These are phyloP conservation scores for Pseudonitzschia pungens DNA, from an alignment of 108 stramenopile genomes.

Conservation along the genomic window DNA sequence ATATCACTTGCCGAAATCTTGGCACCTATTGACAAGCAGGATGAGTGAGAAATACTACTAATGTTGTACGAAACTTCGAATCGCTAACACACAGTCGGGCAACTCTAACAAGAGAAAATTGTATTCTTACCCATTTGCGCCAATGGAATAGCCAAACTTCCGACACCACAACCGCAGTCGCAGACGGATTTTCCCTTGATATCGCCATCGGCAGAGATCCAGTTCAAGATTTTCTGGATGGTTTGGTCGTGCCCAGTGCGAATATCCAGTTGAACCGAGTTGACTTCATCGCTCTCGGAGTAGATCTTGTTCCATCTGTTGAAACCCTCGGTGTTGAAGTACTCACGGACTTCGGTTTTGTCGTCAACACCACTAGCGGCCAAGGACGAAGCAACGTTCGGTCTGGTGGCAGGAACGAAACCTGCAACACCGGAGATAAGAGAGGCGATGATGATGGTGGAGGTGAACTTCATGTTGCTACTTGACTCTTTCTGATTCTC, in stretches of 20 bases:
- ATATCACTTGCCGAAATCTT: conserved; percentile 91
- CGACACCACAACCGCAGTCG: conserved; percentile 92
- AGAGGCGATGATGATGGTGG: conserved; percentile 11
- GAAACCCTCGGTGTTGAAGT: conserved; percentile 99
- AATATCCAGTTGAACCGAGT: conserved; percentile 94
- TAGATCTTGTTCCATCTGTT: conserved; percentile 98
- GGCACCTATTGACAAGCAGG: conserved; percentile 58
- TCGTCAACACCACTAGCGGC: conserved; percentile 60
- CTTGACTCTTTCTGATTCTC: neutral
- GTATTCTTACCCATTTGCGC: conserved; percentile 84
- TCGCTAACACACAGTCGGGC: neutral
- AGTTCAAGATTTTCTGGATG: conserved; percentile 93
- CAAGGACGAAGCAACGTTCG: neutral
- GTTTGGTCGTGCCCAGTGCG: conserved; percentile 95
- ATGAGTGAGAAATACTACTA: neutral
- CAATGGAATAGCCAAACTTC: conserved; percentile 93
- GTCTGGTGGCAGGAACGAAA: conserved; percentile 25
- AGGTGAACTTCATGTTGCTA: conserved; percentile 22
- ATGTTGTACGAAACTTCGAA: too few relatives aligned
- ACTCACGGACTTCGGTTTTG: conserved; percentile 95
- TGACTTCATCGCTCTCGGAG: conserved; percentile 91
- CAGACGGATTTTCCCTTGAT: conserved; percentile 83
- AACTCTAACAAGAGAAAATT: neutral
- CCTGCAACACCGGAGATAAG: conserved; percentile 25
- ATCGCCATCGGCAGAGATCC: conserved; percentile 86